Evolutionary conservation across 1,139 yeast genomes (phyloP).

Genomic region (Komagataea norvegica): DNA sequence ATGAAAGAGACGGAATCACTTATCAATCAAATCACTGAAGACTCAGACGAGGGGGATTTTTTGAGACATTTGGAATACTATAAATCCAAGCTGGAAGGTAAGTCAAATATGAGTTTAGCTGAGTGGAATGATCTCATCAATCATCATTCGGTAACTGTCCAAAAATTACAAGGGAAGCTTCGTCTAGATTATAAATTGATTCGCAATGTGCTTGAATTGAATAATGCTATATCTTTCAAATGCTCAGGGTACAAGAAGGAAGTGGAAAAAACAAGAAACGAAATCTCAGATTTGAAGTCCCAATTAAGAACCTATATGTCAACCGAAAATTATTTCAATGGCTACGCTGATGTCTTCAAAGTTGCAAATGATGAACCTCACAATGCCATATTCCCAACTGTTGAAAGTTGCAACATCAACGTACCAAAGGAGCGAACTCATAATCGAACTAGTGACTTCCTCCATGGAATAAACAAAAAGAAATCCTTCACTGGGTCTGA

Average conservation of each 20-base stretch:
- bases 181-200: conserved; percentile 14
- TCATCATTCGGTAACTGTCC: conserved; percentile 6
- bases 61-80: conserved; percentile 1
- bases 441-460: too few species aligned
- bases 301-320: background rate
- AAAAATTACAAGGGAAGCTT: conserved; percentile 7
- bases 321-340: conserved; percentile 1
- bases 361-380: too few species aligned
- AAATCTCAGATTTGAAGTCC: background rate
- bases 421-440: too few species aligned
- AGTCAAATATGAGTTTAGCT: conserved; percentile 1
- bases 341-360: conserved; percentile 37
- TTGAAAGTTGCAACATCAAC: too few species aligned
- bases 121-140: conserved; percentile 15
- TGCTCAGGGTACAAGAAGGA: conserved; percentile 1
- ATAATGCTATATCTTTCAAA: conserved; percentile 12
- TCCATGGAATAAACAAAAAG: background rate
- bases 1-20: conserved; percentile 3
- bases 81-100: conserved; percentile 4
- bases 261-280: conserved; percentile 1
- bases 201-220: conserved; percentile 18
- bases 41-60: conserved; percentile 1
- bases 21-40: conserved; percentile 4
- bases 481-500: background rate
- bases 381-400: too few species aligned